Conservation (phyloP, 768 basidiomycete species). For the Hemileccinum rubropunctum region DNA sequence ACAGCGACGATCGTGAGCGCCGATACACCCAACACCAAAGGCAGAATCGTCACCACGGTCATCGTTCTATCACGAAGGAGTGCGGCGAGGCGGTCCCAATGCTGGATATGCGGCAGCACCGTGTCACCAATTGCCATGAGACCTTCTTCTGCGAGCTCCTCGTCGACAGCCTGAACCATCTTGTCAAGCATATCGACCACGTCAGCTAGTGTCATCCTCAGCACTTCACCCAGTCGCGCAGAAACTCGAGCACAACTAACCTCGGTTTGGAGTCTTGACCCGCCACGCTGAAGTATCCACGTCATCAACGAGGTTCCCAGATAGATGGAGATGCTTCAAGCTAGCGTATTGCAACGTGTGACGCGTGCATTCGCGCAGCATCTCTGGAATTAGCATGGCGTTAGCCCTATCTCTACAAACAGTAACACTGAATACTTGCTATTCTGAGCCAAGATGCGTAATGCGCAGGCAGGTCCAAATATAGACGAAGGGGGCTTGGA, state of each 20-base stretch:
- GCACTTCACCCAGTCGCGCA: neutral
- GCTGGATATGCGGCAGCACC: slow-evolving; percentile 14
- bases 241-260: neutral
- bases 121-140: slow-evolving; percentile 14
- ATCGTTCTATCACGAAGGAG: neutral
- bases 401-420: neutral
- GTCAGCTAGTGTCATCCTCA: neutral
- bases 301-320: slow-evolving; percentile 10
- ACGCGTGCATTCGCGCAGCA: neutral
- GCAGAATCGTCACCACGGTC: slow-evolving; percentile 1
- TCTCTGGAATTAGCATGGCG: neutral
- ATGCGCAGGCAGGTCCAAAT: slow-evolving; percentile 21
- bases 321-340: slow-evolving; percentile 11
- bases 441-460: slow-evolving; percentile 17
- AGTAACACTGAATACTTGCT: neutral
- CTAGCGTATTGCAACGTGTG: slow-evolving; percentile 5
- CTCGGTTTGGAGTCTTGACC: slow-evolving; percentile 14
- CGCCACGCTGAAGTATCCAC: slow-evolving; percentile 13
- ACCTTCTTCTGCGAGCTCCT: slow-evolving; percentile 10
- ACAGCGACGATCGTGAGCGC: slow-evolving; percentile 5
- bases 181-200: slow-evolving; percentile 15
- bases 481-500: slow-evolving; percentile 10
- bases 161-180: slow-evolving; percentile 16
- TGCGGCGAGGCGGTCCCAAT: slow-evolving; percentile 14
- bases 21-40: slow-evolving; percentile 15